Percentiles rank a stretch among this genome's conserved stretches.
Conservation (phyloP, 441 rosid species). For the Gossypium schwendimanii region DNA sequence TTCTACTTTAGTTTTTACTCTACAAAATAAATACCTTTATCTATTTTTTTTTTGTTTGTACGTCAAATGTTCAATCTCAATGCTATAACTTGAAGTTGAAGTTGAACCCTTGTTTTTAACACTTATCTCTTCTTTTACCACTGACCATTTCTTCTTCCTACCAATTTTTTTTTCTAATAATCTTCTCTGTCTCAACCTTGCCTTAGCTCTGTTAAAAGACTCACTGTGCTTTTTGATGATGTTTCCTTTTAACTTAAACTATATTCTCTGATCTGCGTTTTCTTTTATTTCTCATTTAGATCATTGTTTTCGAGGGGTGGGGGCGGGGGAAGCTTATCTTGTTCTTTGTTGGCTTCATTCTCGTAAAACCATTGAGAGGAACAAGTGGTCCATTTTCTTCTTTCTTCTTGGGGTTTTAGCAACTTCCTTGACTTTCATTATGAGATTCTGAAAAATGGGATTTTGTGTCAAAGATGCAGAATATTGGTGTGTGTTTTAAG, state of each 20-base stretch:
- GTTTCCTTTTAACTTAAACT: constrained; percentile 3
- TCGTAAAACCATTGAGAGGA: constrained; percentile 8
- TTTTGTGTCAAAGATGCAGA: constrained; percentile 19
- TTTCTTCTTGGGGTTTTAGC: background rate
- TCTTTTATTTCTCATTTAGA: constrained; percentile 13
- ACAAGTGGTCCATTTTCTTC: background rate
- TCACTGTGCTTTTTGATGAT: background rate
- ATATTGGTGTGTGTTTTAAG: constrained; percentile 16
- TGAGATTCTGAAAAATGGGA: constrained; percentile 14
- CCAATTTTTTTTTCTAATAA: background rate
- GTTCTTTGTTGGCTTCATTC: background rate
- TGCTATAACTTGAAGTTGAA: background rate
- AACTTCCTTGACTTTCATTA: constrained; percentile 4
- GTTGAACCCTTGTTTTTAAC: background rate
- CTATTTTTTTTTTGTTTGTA: background rate
- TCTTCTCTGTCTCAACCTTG: background rate
- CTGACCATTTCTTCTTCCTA: background rate
- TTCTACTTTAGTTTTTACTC: background rate
- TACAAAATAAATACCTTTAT: background rate
- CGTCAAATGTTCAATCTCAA: background rate
- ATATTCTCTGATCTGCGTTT: constrained; percentile 20
- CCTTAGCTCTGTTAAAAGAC: background rate
- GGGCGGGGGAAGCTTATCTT: background rate
- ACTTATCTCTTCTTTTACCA: background rate
- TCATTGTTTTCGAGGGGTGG: background rate